Percentiles rank a stretch among this genome's conserved stretches.
These are phyloP conservation scores for Syncephalastrum sp. DNA, from an alignment of 371 early-diverging fungal species.

Conservation along the genomic window DNA sequence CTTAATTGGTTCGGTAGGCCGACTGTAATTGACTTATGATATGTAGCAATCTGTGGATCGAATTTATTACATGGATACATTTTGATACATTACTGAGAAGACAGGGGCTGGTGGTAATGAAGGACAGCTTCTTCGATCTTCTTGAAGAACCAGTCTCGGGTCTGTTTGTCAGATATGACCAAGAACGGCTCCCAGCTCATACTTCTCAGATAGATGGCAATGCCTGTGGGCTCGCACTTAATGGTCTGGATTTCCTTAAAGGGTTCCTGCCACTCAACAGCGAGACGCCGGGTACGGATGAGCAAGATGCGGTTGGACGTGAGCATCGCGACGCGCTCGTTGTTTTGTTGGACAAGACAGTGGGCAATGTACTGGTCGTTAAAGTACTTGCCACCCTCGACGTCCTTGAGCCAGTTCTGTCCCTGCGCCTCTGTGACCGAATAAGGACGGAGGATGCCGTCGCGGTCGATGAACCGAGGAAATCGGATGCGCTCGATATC, in stretches of 20 bases:
- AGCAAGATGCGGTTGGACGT: constrained; percentile 71
- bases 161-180: constrained; percentile 56
- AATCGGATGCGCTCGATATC: constrained; percentile 74
- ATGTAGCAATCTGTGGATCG: no score
- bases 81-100: no score
- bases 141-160: constrained; percentile 60
- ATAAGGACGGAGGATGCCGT: constrained; percentile 79
- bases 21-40: no score
- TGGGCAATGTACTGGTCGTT: constrained; percentile 90
- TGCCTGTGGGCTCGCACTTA: constrained; percentile 48
- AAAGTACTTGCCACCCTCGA: constrained; percentile 78
- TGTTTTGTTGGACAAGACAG: constrained; percentile 60
- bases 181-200: constrained; percentile 59
- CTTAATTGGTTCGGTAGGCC: no score
- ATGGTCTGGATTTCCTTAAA: constrained; percentile 54
- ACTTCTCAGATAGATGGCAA: constrained; percentile 41
- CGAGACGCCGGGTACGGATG: constrained; percentile 57
- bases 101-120: constrained; percentile 16
- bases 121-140: constrained; percentile 55
- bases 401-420: constrained; percentile 85
- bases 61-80: no score
- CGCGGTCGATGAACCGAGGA: constrained; percentile 86
- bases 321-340: constrained; percentile 73
- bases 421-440: constrained; percentile 85
- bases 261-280: constrained; percentile 72